phyloP scores from a whole-genome alignment of 352 stramenopile species.

The Pythium utonaiense region DNA sequence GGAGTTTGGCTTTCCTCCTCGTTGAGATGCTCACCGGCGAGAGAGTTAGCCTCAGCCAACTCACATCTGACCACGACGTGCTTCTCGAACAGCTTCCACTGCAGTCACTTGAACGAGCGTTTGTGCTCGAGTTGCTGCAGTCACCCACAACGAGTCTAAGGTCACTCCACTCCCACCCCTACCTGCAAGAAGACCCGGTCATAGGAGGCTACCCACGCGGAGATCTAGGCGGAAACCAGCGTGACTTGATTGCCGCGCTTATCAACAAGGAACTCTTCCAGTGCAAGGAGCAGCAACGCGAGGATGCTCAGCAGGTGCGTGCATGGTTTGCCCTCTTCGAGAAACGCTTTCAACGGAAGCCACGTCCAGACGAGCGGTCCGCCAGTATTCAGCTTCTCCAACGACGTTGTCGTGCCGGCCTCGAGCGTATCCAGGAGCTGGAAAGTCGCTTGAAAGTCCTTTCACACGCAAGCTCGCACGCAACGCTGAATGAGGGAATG shows the following conservation, averaged over 20 bases:
- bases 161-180: conserved; percentile 15
- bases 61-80: conserved; percentile 24
- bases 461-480: conserved; percentile 14
- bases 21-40: conserved; percentile 56
- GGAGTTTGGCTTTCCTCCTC: conserved; percentile 57
- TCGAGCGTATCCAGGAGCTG: conserved; percentile 39
- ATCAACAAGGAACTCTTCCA: conserved; percentile 40
- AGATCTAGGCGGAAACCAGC: conserved; percentile 13
- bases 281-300: conserved; percentile 33
- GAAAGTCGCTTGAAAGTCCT: conserved; percentile 20
- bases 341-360: conserved; percentile 46
- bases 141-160: conserved; percentile 10
- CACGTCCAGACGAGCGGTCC: conserved; percentile 31
- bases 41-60: conserved; percentile 28
- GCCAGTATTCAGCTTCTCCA: conserved; percentile 35
- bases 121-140: conserved; percentile 33
- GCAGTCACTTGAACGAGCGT: conserved; percentile 26
- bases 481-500: conserved; percentile 1
- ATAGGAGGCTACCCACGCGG: not conserved
- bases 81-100: conserved; percentile 26
- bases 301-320: conserved; percentile 40
- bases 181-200: conserved; percentile 17
- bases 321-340: conserved; percentile 54
- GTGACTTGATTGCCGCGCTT: conserved; percentile 29
- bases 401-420: conserved; percentile 29